Conservation (phyloP, 768 basidiomycete species). For the Hypsizygus marmoreus region DNA sequence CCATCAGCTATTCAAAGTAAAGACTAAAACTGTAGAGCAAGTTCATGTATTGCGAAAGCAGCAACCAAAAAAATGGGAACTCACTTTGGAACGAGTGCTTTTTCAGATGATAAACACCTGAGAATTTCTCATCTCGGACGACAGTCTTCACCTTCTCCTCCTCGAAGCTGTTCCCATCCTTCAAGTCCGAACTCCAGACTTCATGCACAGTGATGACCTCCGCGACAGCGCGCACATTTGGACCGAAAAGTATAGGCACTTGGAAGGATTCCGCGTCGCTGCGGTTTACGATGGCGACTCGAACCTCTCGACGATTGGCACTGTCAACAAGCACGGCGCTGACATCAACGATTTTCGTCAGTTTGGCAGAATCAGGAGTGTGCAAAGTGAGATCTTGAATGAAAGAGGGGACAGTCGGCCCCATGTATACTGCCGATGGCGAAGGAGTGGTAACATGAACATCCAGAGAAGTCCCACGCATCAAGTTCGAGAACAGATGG, state of each 20-base stretch:
- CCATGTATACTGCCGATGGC: conserved; percentile 29
- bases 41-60: background rate
- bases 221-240: conserved; percentile 21
- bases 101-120: conserved; percentile 38
- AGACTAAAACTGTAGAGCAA: conserved; percentile 9
- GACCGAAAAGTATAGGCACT: conserved; percentile 40
- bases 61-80: conserved; percentile 21
- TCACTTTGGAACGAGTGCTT: conserved; percentile 54
- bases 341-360: conserved; percentile 49
- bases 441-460: conserved; percentile 37
- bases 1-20: conserved; percentile 1
- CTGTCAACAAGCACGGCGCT: conserved; percentile 42
- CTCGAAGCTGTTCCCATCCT: conserved; percentile 43
- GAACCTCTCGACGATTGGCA: conserved; percentile 34
- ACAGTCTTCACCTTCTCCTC: conserved; percentile 42
- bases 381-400: conserved; percentile 41
- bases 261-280: conserved; percentile 39
- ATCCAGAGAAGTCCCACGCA: conserved; percentile 49
- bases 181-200: conserved; percentile 50
- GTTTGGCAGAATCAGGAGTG: conserved; percentile 33
- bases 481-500: conserved; percentile 54
- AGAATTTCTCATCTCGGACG: conserved; percentile 29
- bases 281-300: conserved; percentile 56
- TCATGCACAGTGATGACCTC: conserved; percentile 44
- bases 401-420: conserved; percentile 54